A percentile compares a stretch with the other conserved stretches of the same genome.
Conservation (phyloP, 2,329 filamentous ascomycete species). For the Plenodomus tracheiphilus region DNA sequence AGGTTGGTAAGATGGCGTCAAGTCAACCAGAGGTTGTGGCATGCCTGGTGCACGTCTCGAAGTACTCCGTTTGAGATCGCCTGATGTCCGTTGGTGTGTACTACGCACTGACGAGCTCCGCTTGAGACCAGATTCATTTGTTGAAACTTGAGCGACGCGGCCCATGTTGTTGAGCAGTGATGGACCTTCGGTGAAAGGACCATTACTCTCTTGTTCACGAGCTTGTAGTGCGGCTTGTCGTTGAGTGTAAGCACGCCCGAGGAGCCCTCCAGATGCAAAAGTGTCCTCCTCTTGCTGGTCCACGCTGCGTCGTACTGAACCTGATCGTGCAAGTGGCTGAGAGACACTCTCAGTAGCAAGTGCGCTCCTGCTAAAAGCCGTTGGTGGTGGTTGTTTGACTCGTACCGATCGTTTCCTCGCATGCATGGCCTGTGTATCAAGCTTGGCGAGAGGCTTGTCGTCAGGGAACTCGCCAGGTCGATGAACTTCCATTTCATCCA, state of each 20-base stretch:
- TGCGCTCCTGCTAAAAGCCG: constrained; percentile 29
- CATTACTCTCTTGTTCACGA: constrained; percentile 40
- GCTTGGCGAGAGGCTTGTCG: constrained; percentile 25
- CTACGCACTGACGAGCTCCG: constrained; percentile 40
- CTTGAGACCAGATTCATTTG: constrained; percentile 28
- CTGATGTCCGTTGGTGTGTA: constrained; percentile 37
- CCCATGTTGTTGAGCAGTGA: constrained; percentile 57
- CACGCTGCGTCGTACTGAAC: constrained; percentile 25
- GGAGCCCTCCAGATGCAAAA: constrained; percentile 52
- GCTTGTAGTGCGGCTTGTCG: constrained; percentile 46
- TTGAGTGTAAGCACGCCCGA: constrained; percentile 56
- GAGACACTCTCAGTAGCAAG: constrained; percentile 19
- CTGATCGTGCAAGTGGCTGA: constrained; percentile 19
- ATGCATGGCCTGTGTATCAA: constrained; percentile 35
- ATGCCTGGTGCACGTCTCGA: constrained; percentile 47
- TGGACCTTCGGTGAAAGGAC: constrained; percentile 60
- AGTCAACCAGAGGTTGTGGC: constrained; percentile 68
- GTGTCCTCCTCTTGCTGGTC: constrained; percentile 41
- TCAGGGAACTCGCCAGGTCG: constrained; percentile 32
- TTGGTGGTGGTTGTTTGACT: constrained; percentile 42
- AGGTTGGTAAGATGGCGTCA: constrained; percentile 67
- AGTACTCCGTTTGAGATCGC: constrained; percentile 50
- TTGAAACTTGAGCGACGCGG: constrained; percentile 28
- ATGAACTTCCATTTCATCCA: constrained; percentile 29
- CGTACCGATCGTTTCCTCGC: constrained; percentile 44